Percentiles rank a stretch among this genome's conserved stretches.
Conservation (phyloP, 163 green algal species). For the Scenedesmus sp. region DNA sequence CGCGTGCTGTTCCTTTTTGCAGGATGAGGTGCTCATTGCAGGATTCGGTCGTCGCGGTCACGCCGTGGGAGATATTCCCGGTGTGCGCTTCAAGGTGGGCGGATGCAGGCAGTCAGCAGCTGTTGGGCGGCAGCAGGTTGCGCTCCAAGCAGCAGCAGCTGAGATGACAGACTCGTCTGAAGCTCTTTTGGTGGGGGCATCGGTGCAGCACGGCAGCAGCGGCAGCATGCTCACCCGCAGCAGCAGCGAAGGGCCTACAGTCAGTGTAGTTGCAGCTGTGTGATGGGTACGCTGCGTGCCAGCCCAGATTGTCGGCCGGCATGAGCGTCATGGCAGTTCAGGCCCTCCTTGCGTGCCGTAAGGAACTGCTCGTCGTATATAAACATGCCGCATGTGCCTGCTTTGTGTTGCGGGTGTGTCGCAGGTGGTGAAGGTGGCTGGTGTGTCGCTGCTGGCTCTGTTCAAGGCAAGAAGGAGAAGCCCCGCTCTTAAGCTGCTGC, state of each 20-base stretch:
- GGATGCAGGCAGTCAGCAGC: background rate
- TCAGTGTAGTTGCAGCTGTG: no score
- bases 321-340: no score
- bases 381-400: background rate
- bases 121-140: no score
- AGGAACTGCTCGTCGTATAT: no score
- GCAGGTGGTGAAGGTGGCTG: slow-evolving; percentile 98
- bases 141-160: background rate
- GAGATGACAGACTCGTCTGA: no score
- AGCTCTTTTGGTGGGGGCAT: no score
- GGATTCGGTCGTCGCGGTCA: slow-evolving; percentile 98
- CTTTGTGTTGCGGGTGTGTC: background rate
- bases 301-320: no score
- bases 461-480: slow-evolving; percentile 99
- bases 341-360: no score
- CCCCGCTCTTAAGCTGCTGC: slow-evolving; percentile 79
- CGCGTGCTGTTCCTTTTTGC: slow-evolving; percentile 29
- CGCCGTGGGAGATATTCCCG: slow-evolving; percentile 99
- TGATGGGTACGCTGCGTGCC: no score
- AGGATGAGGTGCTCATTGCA: slow-evolving; percentile 99
- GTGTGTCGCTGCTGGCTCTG: slow-evolving; percentile 97
- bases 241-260: background rate
- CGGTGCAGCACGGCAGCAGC: no score
- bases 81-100: slow-evolving; percentile 99
- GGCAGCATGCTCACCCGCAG: background rate